Percentiles rank a stretch among this genome's conserved stretches.
Conservation (phyloP, 2,329 filamentous ascomycete genomes). For the Sporothrix globosa region DNA sequence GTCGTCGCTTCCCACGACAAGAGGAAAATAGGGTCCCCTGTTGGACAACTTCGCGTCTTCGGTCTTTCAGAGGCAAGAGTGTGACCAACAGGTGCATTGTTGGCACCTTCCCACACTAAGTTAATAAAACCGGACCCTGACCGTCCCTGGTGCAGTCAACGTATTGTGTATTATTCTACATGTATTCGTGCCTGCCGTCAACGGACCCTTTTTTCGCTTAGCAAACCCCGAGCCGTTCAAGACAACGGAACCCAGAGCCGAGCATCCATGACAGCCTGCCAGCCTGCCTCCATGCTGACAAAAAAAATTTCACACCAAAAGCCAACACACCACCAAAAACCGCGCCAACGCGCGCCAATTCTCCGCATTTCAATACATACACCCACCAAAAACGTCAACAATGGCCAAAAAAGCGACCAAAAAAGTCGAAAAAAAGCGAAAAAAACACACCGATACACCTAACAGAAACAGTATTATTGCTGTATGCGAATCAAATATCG, state of each 20-base stretch:
- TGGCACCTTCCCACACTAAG: neutral
- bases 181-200: conserved; percentile 9
- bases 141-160: neutral
- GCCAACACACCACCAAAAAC: too few relatives aligned
- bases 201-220: neutral
- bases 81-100: neutral
- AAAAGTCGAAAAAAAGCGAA: too few relatives aligned
- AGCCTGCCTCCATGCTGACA: too few relatives aligned
- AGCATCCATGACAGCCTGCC: neutral
- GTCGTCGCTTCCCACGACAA: neutral
- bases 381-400: too few relatives aligned
- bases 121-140: neutral
- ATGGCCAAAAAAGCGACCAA: too few relatives aligned
- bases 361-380: too few relatives aligned
- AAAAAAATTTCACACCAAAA: too few relatives aligned
- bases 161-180: neutral
- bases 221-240: conserved; percentile 10
- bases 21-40: neutral
- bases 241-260: neutral
- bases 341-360: too few relatives aligned
- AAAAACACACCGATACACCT: too few relatives aligned
- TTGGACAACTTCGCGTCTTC: conserved; percentile 19
- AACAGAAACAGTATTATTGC: too few relatives aligned
- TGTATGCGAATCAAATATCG: too few relatives aligned
- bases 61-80: conserved; percentile 10